Percentiles rank a stretch among this genome's conserved stretches.
These are phyloP conservation scores for Paracoccidioides brasiliensis DNA, from an alignment of 2,329 filamentous ascomycete genomes.

Conservation along the genomic window DNA sequence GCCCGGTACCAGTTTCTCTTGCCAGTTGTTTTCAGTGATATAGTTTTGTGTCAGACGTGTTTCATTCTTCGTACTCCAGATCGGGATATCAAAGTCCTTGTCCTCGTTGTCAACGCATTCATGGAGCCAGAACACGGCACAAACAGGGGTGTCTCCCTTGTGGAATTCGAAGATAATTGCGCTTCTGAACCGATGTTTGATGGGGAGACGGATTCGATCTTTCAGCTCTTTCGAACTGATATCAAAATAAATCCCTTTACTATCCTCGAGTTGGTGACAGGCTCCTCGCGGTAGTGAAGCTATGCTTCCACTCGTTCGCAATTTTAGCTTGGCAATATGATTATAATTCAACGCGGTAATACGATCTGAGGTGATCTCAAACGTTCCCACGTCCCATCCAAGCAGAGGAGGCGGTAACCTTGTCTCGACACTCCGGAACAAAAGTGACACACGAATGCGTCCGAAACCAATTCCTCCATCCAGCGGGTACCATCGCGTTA, in stretches of 20 bases:
- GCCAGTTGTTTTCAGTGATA: constrained; percentile 66
- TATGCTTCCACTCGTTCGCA: constrained; percentile 74
- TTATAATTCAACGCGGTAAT: constrained; percentile 54
- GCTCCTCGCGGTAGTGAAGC: constrained; percentile 53
- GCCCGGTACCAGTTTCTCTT: constrained; percentile 49
- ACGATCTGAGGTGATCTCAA: constrained; percentile 65
- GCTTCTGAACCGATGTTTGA: constrained; percentile 80
- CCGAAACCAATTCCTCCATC: constrained; percentile 91
- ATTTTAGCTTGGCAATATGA: constrained; percentile 52
- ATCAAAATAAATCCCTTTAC: constrained; percentile 49
- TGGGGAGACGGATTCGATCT: constrained; percentile 58
- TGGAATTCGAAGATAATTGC: constrained; percentile 84
- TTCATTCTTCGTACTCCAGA: constrained; percentile 70
- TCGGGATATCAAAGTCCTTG: constrained; percentile 67
- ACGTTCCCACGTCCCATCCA: constrained; percentile 91
- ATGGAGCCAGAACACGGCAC: constrained; percentile 73
- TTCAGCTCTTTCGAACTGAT: constrained; percentile 39
- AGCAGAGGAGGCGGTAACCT: constrained; percentile 71
- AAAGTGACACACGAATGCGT: constrained; percentile 70
- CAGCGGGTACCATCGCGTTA: constrained; percentile 88
- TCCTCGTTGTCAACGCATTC: constrained; percentile 72
- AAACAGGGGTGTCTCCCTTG: constrained; percentile 56
- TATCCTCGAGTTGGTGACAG: constrained; percentile 46
- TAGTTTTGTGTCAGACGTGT: constrained; percentile 79
- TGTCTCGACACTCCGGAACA: constrained; percentile 83